phyloP scores from a whole-genome alignment of 2,329 filamentous ascomycete species.

The Pezicula rhizophila region DNA sequence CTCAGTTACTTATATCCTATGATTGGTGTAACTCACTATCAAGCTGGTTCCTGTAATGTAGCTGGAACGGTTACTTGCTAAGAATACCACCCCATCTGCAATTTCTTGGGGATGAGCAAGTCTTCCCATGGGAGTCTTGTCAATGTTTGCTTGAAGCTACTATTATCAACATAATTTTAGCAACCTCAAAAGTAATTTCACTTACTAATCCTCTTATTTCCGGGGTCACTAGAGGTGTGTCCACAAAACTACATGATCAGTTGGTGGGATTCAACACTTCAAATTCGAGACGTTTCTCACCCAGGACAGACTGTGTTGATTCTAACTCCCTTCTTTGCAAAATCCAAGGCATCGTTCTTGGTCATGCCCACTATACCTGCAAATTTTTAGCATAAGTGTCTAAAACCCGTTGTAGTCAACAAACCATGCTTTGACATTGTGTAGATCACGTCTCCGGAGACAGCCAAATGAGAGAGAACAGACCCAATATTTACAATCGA shows the following conservation, averaged over 20 bases:
- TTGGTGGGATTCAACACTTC: neutral
- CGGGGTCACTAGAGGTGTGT: neutral
- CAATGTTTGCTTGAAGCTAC: neutral
- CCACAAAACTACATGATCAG: neutral
- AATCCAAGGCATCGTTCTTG: neutral
- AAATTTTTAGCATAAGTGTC: too few relatives aligned
- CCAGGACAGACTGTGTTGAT: constrained; percentile 2
- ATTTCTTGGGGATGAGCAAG: neutral
- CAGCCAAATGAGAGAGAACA: constrained; percentile 12
- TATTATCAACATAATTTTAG: too few relatives aligned
- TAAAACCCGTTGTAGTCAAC: neutral
- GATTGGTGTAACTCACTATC: neutral
- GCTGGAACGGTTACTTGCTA: neutral
- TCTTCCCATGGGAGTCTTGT: neutral
- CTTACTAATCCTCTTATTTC: too few relatives aligned
- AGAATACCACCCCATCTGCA: neutral
- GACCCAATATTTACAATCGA: constrained; percentile 21
- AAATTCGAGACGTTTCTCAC: too few relatives aligned
- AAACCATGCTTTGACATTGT: constrained; percentile 20
- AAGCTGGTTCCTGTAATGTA: neutral
- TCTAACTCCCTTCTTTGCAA: neutral
- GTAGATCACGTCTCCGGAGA: constrained; percentile 3
- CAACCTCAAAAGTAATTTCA: too few relatives aligned
- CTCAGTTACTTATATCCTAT: neutral
- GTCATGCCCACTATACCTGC: constrained; percentile 10